These are phyloP conservation scores for Gaertneriomyces sp. DNA, from an alignment of 192 early-diverging fungal species.

Conservation along the genomic window DNA sequence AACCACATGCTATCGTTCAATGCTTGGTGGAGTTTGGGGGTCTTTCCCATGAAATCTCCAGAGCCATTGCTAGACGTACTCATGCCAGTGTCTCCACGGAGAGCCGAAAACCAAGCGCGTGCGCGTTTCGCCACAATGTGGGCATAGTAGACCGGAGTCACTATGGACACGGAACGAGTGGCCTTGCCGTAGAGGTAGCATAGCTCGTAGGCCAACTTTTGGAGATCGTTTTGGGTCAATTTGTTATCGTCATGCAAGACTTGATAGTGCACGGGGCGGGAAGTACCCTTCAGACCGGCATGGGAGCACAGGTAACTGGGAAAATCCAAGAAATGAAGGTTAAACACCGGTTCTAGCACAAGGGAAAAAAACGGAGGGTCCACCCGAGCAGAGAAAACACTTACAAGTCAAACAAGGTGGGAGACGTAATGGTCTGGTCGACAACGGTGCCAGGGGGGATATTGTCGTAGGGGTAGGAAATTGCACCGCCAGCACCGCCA, in stretches of 20 bases:
- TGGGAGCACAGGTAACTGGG: conserved; percentile 69
- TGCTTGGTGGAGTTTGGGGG: conserved; percentile 9
- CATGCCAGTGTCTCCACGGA: not conserved
- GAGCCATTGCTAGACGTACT: not conserved
- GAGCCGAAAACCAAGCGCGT: conserved; percentile 24
- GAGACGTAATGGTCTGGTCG: conserved; percentile 32
- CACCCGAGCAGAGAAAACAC: conserved; percentile 3
- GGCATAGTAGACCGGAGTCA: conserved; percentile 51
- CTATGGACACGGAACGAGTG: conserved; percentile 44
- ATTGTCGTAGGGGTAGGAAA: conserved; percentile 11
- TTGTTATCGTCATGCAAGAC: conserved; percentile 57
- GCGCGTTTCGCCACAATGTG: conserved; percentile 44
- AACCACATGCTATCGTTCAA: conserved; percentile 22
- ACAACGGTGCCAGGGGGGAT: conserved; percentile 38
- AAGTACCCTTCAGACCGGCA: conserved; percentile 83
- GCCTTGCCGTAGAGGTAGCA: conserved; percentile 35
- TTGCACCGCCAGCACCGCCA: not conserved
- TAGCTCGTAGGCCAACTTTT: conserved; percentile 37
- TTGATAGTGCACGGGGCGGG: conserved; percentile 82
- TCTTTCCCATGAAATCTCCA: not conserved
- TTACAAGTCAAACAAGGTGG: conserved; percentile 20
- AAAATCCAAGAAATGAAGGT: too few species aligned
- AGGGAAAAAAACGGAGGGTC: too few species aligned
- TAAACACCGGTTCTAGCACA: too few species aligned
- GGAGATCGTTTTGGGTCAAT: conserved; percentile 36